Conservation (phyloP, 306 rosid species). For the Styphnolobium japonicum region DNA sequence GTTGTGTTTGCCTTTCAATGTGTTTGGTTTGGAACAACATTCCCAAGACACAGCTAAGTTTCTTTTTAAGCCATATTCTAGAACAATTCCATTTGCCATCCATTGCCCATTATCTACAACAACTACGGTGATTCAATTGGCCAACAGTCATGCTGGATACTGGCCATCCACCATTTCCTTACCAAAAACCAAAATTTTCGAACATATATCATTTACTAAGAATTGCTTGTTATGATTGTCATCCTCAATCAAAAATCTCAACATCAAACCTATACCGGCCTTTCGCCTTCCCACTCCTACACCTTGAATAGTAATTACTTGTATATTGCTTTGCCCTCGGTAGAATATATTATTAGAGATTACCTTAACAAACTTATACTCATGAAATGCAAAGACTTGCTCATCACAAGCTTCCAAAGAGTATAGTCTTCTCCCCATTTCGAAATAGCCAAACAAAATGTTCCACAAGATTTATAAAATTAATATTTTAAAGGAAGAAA, state of each 20-base stretch:
- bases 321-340: neutral
- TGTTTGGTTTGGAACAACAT: conserved; percentile 3
- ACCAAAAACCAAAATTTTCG: neutral
- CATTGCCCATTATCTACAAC: conserved; percentile 1
- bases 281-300: neutral
- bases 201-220: neutral
- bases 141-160: conserved; percentile 6
- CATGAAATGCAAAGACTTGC: neutral
- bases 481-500: neutral
- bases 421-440: neutral
- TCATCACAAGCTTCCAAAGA: neutral
- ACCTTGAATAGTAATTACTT: neutral
- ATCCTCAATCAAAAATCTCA: neutral
- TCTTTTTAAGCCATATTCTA: neutral
- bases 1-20: neutral
- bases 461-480: neutral
- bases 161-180: neutral
- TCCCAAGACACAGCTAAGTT: neutral
- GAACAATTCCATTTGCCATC: neutral
- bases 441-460: neutral
- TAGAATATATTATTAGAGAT: neutral
- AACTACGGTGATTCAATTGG: neutral
- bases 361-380: neutral
- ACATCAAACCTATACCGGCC: neutral
- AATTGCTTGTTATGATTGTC: neutral